Conservation (phyloP, 2,329 filamentous ascomycete species). For the Pleoardoris graminearum region DNA sequence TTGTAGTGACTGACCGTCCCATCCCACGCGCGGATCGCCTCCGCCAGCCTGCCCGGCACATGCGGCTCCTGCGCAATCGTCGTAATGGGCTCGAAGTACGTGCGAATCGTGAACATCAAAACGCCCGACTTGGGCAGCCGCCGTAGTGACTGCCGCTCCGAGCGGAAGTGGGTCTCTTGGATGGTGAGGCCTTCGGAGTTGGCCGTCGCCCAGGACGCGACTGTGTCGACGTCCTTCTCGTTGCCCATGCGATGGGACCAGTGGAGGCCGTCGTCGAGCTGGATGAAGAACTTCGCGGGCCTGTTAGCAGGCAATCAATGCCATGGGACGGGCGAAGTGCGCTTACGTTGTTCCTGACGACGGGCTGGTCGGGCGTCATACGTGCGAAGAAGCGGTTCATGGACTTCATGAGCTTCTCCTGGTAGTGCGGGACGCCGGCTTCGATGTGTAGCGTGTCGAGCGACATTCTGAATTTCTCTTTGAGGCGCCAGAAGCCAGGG, state of each 20-base stretch:
- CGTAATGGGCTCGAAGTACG: slow-evolving; percentile 45
- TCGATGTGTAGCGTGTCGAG: slow-evolving; percentile 12
- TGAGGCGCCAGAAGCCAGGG: slow-evolving; percentile 10
- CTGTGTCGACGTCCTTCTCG: slow-evolving; percentile 7
- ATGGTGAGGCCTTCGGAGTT: slow-evolving; percentile 5
- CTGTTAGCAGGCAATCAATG: not conserved
- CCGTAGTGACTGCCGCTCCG: slow-evolving; percentile 61
- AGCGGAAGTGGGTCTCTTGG: slow-evolving; percentile 45
- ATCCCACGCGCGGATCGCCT: slow-evolving; percentile 9
- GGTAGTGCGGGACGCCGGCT: slow-evolving; percentile 10
- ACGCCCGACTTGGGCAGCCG: slow-evolving; percentile 56
- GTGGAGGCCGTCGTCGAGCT: slow-evolving; percentile 11
- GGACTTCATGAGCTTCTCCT: slow-evolving; percentile 9
- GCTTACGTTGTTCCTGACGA: slow-evolving; percentile 10
- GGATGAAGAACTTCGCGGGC: slow-evolving; percentile 8
- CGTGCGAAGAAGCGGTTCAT: slow-evolving; percentile 10
- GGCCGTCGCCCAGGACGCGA: slow-evolving; percentile 9
- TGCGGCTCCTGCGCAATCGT: slow-evolving; percentile 10
- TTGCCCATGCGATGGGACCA: slow-evolving; percentile 12
- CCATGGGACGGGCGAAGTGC: not conserved
- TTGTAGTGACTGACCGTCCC: slow-evolving; percentile 8
- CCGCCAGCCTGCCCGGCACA: slow-evolving; percentile 9
- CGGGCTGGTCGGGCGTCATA: slow-evolving; percentile 9
- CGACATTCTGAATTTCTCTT: slow-evolving; percentile 12
- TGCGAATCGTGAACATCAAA: slow-evolving; percentile 63